Percentiles rank a stretch among this genome's conserved stretches.
These are phyloP conservation scores for Lactarius psammicola DNA, from an alignment of 768 basidiomycete species.

Conservation along the genomic window DNA sequence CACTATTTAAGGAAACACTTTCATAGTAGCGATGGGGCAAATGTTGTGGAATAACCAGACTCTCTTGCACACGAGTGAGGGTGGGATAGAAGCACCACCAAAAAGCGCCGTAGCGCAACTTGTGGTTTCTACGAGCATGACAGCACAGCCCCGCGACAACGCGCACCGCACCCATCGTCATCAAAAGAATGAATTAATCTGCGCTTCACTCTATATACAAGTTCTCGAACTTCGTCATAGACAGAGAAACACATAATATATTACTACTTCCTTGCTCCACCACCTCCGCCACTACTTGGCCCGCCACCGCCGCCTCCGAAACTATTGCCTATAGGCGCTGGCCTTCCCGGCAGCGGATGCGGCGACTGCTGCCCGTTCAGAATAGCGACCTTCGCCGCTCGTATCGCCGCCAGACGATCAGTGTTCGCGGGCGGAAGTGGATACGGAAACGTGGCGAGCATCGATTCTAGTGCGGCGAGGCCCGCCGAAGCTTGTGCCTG, in stretches of 20 bases:
- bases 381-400: conserved; percentile 15
- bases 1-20: no score
- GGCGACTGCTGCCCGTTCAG: not conserved
- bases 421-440: not conserved
- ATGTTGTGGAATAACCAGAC: no score
- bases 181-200: not conserved
- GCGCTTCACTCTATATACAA: not conserved
- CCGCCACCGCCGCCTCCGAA: not conserved
- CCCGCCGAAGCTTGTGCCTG: not conserved
- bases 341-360: not conserved
- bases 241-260: not conserved
- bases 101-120: no score
- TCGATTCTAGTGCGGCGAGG: not conserved
- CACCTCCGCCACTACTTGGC: not conserved
- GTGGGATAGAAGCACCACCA: no score
- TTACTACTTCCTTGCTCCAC: not conserved
- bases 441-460: not conserved
- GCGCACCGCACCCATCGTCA: not conserved
- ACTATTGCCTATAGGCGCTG: not conserved
- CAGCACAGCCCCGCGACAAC: not conserved
- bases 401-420: conserved; percentile 5
- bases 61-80: no score
- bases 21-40: no score
- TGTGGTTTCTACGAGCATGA: no score
- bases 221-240: not conserved